Base-by-base conservation (phyloP, 1,284 basidiomycete genomes). In the Wolfiporia cocos region DNA sequence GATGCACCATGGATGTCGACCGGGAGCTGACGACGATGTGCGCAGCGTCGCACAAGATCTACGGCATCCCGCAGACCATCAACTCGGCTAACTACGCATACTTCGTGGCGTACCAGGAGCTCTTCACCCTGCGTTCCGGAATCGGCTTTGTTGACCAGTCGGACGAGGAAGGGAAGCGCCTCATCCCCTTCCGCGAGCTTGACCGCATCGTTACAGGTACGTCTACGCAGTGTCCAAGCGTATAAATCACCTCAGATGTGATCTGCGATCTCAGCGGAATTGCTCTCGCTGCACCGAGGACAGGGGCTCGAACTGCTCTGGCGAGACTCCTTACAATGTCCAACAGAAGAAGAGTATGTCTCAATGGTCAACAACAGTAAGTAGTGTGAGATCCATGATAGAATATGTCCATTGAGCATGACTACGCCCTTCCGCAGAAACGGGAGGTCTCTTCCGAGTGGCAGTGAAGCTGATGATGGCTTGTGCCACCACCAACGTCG, bases 21-120 rank as follows among this genome's bases (percentile, higher is more conserved):
- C n/a, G n/a, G n/a, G n/a, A n/a, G n/a, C n/a, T n/a, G n/a, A n/a
- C n/a, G n/a, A n/a, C n/a, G 26, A 20, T 4, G 34, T 28, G 32
- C 24, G 4, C 37, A 78, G 93, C 95, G 12, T 82, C 92, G 0
- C 94, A 99, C 67, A 91, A 88, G 66, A 92, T 98, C 49, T 99
- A 95, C 56, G 95, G 95, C 2, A 68, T 96, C 2, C 92, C 95
- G 0, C 94, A 98, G 60, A 97, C 95, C 0, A 94, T 99, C 68
- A 99, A 99, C 61, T 85, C 90, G 0, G 95, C 94, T 1, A 98
- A 98, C 62, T 98, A 98, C 54, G 91, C 93, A 32, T 98, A 96
- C 63, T 98, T 98, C 57, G 74, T 88, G 22, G 91, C 87, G 0
- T 92, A 86, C 62, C 76, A 86, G 52, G 84, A 90, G 53, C 71